Evolutionary conservation across 208 protist species (phyloP), one percentile per base, ranked within the genome.

Genomic region (Angomonas ambiguus): DNA sequence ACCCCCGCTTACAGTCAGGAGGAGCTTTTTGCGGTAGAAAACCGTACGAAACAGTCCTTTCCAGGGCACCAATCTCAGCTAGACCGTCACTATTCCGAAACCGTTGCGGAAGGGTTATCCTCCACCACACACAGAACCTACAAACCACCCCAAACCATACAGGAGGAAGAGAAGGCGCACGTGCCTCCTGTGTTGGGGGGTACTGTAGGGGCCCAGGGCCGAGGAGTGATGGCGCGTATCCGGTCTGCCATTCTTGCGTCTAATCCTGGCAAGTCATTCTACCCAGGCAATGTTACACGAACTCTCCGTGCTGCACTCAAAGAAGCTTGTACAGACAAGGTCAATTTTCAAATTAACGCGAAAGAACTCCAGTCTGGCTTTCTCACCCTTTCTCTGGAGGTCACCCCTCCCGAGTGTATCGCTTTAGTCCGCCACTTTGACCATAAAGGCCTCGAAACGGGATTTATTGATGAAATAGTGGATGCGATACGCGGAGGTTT

Each of bases 11-110:
- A 92, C 57, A 69, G 82, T 27, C 91, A 96, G 74, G 18, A 41
- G 24, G 88, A 80, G 20, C 72, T 96, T 57, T 74, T 94, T 34
- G 85, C 84, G 18, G 82, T 96, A 55, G 87, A 88, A 38, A 80
- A 93, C 62, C 80, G 56, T 51, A 90, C 70, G n/a, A 60, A 84
- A 42, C 80, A 80, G 32, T 74, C 77, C 34, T 95, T 87, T 66
- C 92, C 92, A 0, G 80, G 75, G 5, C 89, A 96, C 62, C 92
- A 96, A 70, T 85, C 87, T 4, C 78, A 91, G 62, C 66, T 89
- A 38, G 91, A 96, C 68, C 65, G 72, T 2, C 67, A 81, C 31
- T 75, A 64, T 41, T 69, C 74, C 32, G 57, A 42, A 4, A 74
- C 63, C 0, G 27, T 67, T 10, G 42, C 53, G 16, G 61, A 34